phyloP scores from a whole-genome alignment of 2,329 filamentous ascomycete genomes.

The Trichoderma atrobrunneum region DNA sequence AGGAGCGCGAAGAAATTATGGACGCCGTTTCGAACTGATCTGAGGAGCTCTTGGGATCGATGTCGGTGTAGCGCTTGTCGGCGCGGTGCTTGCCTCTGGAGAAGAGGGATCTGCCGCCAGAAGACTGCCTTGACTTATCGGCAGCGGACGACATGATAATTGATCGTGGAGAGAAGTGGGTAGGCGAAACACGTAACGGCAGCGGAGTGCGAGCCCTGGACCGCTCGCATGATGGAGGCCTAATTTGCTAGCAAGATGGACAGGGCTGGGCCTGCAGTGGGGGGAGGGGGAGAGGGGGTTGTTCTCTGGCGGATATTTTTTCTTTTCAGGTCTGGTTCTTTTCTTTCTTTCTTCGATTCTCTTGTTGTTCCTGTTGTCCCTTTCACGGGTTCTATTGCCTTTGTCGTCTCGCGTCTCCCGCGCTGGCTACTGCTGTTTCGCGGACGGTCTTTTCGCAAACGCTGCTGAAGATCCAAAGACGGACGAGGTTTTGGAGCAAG shows the following conservation, averaged over 20 bases:
- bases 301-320: background rate
- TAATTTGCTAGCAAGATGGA: constrained; percentile 19
- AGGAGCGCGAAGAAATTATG: constrained; percentile 64
- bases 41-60: constrained; percentile 56
- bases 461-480: background rate
- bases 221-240: constrained; percentile 40
- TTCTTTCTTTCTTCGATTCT: background rate
- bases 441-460: background rate
- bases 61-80: constrained; percentile 58
- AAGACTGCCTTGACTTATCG: constrained; percentile 80
- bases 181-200: constrained; percentile 35
- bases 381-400: background rate
- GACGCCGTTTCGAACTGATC: constrained; percentile 59
- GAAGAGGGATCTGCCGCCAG: constrained; percentile 76
- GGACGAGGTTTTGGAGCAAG: constrained; percentile 1
- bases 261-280: constrained; percentile 18
- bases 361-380: background rate
- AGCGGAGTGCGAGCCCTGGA: constrained; percentile 36
- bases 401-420: background rate
- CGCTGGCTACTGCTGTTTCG: background rate
- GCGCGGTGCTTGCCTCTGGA: constrained; percentile 78
- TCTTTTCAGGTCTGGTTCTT: background rate
- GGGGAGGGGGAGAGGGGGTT: background rate
- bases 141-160: constrained; percentile 60
- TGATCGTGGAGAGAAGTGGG: constrained; percentile 20